Percentiles rank a stretch among this genome's conserved stretches.
phyloP scores from a whole-genome alignment of 208 protist species.

The Eutreptiella sp. region DNA sequence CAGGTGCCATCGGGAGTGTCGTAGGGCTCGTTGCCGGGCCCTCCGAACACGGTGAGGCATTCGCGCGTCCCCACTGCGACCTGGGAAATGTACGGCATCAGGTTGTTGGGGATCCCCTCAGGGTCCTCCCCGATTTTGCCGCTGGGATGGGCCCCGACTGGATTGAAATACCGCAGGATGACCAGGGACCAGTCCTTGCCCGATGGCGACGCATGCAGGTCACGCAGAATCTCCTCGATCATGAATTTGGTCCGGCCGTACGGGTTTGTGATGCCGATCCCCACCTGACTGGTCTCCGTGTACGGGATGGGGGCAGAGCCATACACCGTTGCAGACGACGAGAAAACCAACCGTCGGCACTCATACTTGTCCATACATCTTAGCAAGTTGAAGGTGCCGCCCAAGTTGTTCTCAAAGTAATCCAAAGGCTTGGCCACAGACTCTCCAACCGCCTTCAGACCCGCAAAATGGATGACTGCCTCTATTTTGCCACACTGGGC shows the following conservation, averaged over 20 bases:
- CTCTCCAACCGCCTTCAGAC: conserved; percentile 84
- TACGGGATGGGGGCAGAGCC: conserved; percentile 49
- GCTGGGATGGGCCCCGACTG: conserved; percentile 83
- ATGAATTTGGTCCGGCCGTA: conserved; percentile 86
- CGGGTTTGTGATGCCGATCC: conserved; percentile 56
- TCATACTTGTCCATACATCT: conserved; percentile 78
- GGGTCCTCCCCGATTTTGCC: conserved; percentile 92
- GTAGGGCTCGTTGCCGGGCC: conserved; percentile 88
- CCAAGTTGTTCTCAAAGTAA: conserved; percentile 96
- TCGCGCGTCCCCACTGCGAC: conserved; percentile 65
- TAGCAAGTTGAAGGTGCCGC: conserved; percentile 79
- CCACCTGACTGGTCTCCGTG: conserved; percentile 27
- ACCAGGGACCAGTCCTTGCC: conserved; percentile 70
- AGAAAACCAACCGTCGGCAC: conserved; percentile 90
- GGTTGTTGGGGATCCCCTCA: conserved; percentile 87
- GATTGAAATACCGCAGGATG: conserved; percentile 97
- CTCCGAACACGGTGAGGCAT: conserved; percentile 73
- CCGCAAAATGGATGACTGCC: conserved; percentile 91
- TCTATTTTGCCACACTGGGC: conserved; percentile 62
- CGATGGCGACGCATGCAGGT: conserved; percentile 60
- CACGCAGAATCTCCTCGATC: conserved; percentile 85
- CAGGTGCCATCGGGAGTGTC: conserved; percentile 88
- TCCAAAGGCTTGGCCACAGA: conserved; percentile 71
- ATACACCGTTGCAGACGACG: conserved; percentile 91
- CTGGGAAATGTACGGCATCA: conserved; percentile 92